Base-by-base conservation (phyloP, 2,329 filamentous ascomycete genomes). In the Pseudogymnoascus sp. region DNA sequence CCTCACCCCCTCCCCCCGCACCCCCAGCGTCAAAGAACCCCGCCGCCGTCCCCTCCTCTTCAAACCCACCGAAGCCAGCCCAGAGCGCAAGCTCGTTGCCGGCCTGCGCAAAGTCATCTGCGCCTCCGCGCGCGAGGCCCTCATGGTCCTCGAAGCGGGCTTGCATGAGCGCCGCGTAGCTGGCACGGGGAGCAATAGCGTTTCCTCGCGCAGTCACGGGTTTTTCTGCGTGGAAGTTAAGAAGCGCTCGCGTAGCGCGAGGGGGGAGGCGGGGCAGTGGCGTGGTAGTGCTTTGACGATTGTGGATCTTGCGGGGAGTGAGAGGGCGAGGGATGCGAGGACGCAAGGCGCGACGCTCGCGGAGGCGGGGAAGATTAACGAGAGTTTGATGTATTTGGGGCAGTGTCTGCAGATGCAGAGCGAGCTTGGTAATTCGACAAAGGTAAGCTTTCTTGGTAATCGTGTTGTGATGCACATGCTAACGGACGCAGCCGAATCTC, bases 321-420 rank as follows among this genome's bases (percentile, higher is more conserved):
- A 99, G 75, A 86, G 94, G 64, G 93, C 93, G 13, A 84, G 92
- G 64, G 92, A 94, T 66, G 92, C 94, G 27, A 97, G 97, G 79
- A 97, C 94, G 0, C 89, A 92, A 0, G 94, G 94, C 10, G 87
- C 91, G 3, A 97, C 93, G 0, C 82, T 99, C 12, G 93, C 89
- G 0, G 94, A 99, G 77, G 94, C 93, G 36, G 94, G 94, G 60
- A 97, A 97, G 77, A 99, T 99, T 73, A 99, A 99, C 71, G 92
- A 97, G 74, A 96, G 90, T 71, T 78, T 99, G 71, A 99, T 99
- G 94, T 97, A 97, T 72, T 82, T 99, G 1, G 94, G 94, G 0
- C 94, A 97, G 72, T 99, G 94, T 72, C 82, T 99, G 69, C 93
- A 97, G 72, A 93, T 96, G 81, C 93, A 97, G 73, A 92, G 88